Evolutionary conservation across 164 flowering plant species (phyloP), one percentile per base, ranked within the genome.

Genomic region (Vitis labrusca): DNA sequence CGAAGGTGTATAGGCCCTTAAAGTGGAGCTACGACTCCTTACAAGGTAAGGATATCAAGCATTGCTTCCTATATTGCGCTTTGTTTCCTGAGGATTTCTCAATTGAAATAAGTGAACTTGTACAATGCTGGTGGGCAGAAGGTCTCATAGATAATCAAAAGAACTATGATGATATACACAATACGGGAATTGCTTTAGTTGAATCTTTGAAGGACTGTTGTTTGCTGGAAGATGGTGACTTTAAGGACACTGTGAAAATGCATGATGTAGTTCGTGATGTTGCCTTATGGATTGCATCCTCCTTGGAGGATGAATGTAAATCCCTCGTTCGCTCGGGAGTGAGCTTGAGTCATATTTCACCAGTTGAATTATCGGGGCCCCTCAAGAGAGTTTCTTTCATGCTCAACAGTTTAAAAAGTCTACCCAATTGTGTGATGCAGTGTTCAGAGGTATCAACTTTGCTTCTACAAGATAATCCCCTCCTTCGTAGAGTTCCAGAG

Each of bases 391-490:
- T 65, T 23, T 74, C 77, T 1, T 59, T 69, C 15, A 61, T 65
- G 69, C 65, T 65, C 53, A 74, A 65, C 53, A 64, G 15, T 2
- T 64, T 74, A 56, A 58, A 27, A 1, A 64, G 11, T 14, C 14
- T 74, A 13, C 77, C 77, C 9, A 23, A 11, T 13, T 9, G 62
- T 12, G 13, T n/a, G 9, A 0, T 70, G 52, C 61, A 51, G 10
- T 70, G 72, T 57, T 51, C 68, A 9, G 29, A 73, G 29, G 29
- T 71, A 9, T 60, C 67, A 8, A 62, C 64, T 5, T 67, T 77
- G 50, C 23, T 77, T 14, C 71, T 77, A 2, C 80, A 77, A 70
- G 74, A 71, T 15, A 77, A 77, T 37, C 59, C 23, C 14, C 62
- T 63, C 6, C 64, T 73, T 17, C 23, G 44, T 1, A 63, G 15